Conservation (phyloP, 1,284 basidiomycete genomes). For the Pseudozyma thailandica region DNA sequence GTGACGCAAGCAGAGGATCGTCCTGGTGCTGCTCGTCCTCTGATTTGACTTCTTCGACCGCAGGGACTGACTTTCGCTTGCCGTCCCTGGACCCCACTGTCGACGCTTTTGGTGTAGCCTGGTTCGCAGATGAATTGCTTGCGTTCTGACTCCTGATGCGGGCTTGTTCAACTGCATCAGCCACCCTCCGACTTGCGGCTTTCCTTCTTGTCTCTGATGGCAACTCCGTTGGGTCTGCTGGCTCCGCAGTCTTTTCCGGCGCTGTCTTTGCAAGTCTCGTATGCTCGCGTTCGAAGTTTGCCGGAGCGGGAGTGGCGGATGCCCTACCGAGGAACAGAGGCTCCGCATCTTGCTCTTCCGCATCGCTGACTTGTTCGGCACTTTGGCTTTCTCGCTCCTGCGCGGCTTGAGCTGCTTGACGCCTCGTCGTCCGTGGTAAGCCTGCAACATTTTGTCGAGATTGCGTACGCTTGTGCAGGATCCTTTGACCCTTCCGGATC, state of each 20-base stretch:
- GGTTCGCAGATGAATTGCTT: background rate
- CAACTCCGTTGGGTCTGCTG: constrained; percentile 37
- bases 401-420: background rate
- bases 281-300: background rate
- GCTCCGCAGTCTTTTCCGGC: background rate
- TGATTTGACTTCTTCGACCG: constrained; percentile 5
- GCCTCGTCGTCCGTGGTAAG: background rate
- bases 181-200: constrained; percentile 32
- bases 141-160: constrained; percentile 23
- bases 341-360: background rate
- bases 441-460: constrained; percentile 18
- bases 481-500: constrained; percentile 47
- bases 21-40: constrained; percentile 10
- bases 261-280: background rate
- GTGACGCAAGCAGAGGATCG: constrained; percentile 20
- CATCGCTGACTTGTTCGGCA: constrained; percentile 2
- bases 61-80: background rate
- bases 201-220: constrained; percentile 43
- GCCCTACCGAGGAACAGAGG: constrained; percentile 30
- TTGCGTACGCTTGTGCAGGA: constrained; percentile 31
- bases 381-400: constrained; percentile 1
- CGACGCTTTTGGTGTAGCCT: too few relatives aligned
- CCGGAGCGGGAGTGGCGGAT: constrained; percentile 24
- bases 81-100: background rate
- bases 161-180: constrained; percentile 36